Evolutionary conservation across 768 basidiomycete genomes (phyloP).

Genomic region (Thelephora aurantiotincta): DNA sequence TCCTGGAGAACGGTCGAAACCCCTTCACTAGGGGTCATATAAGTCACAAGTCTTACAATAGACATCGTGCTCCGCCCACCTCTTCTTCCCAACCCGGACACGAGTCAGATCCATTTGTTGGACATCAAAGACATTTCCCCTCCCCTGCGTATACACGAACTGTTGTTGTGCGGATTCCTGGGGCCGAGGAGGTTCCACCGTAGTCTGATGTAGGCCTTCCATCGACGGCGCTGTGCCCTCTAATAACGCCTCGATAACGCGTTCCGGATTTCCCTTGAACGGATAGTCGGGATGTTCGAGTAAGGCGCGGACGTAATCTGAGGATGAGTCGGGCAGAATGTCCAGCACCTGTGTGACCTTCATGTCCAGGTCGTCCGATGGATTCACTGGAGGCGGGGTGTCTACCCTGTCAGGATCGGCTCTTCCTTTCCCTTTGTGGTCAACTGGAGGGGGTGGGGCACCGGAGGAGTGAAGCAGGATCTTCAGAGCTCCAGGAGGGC

Average conservation of each 20-base stretch:
- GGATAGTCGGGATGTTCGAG: conserved; percentile 31
- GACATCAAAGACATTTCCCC: conserved; percentile 67
- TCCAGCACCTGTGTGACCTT: conserved; percentile 62
- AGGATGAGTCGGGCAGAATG: conserved; percentile 50
- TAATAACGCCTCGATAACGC: conserved; percentile 55
- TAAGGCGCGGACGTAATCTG: conserved; percentile 43
- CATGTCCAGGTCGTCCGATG: conserved; percentile 25
- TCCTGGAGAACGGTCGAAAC: conserved; percentile 36
- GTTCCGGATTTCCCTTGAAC: conserved; percentile 43
- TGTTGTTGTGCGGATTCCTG: conserved; percentile 4
- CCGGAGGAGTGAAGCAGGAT: conserved; percentile 53
- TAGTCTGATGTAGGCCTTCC: conserved; percentile 16
- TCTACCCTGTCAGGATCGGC: conserved; percentile 8
- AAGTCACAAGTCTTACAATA: conserved; percentile 4
- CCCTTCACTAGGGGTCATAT: conserved; percentile 25
- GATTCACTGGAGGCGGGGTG: background rate
- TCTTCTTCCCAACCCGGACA: conserved; percentile 53
- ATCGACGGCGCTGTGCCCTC: conserved; percentile 49
- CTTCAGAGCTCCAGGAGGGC: conserved; percentile 39
- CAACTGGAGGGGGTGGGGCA: conserved; percentile 26
- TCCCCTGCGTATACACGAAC: conserved; percentile 23
- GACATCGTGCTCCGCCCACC: conserved; percentile 21
- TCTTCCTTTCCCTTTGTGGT: conserved; percentile 17
- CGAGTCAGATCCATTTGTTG: conserved; percentile 50
- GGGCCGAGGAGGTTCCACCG: background rate